phyloP scores from a whole-genome alignment of 306 rosid species.

The Rosa multiflora region DNA sequence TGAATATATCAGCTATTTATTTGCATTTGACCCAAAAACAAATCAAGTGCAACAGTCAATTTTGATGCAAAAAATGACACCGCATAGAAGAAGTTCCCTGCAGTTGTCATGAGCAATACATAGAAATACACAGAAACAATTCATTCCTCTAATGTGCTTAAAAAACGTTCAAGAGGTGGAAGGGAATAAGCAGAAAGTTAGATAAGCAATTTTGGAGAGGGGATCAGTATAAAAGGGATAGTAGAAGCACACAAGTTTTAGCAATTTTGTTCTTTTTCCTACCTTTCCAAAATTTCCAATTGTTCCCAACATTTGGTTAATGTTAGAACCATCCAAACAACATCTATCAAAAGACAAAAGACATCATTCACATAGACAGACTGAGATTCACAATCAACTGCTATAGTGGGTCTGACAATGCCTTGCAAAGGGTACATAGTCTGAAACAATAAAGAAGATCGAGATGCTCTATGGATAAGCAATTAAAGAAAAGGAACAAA shows the following conservation, averaged over 20 bases:
- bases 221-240: no score
- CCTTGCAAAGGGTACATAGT: neutral
- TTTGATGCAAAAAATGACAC: neutral
- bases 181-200: neutral
- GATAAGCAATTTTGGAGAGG: no score
- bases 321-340: neutral
- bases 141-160: neutral
- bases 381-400: neutral
- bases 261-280: neutral
- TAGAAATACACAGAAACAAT: neutral
- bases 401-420: neutral
- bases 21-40: neutral
- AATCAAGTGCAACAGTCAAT: neutral
- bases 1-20: neutral
- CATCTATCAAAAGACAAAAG: neutral
- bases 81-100: neutral
- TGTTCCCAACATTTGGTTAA: neutral
- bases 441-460: neutral
- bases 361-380: neutral
- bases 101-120: neutral
- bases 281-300: neutral
- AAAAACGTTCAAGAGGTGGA: neutral
- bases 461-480: neutral
- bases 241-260: neutral
- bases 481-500: no score